phyloP scores from a whole-genome alignment of 2,329 filamentous ascomycete species.

The Parasarocladium wereldwijsianum region DNA sequence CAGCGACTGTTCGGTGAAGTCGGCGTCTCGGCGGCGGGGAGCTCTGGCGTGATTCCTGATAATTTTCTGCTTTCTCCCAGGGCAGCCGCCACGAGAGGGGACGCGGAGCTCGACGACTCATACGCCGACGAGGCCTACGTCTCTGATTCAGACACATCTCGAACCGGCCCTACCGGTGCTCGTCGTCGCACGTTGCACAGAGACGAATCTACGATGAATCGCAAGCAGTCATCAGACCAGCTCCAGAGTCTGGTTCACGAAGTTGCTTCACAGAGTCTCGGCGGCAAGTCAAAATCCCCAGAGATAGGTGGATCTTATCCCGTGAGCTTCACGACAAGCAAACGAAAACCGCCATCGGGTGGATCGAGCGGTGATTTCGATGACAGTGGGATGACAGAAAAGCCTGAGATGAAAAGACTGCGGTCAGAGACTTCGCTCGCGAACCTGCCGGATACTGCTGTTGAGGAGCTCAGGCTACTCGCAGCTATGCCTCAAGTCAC shows the following conservation, averaged over 20 bases:
- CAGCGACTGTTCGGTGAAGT: slow-evolving; percentile 39
- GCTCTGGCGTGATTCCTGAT: slow-evolving; percentile 33
- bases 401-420: slow-evolving; percentile 39
- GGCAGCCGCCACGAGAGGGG: slow-evolving; percentile 22
- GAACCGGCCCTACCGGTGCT: neutral
- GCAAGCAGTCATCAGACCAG: slow-evolving; percentile 30
- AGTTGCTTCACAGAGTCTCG: slow-evolving; percentile 41
- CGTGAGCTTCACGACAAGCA: slow-evolving; percentile 32
- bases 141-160: slow-evolving; percentile 21
- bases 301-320: slow-evolving; percentile 10
- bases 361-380: slow-evolving; percentile 36
- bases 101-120: slow-evolving; percentile 28
- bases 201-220: slow-evolving; percentile 22
- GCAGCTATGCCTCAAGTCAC: slow-evolving; percentile 33
- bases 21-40: slow-evolving; percentile 35
- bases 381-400: slow-evolving; percentile 21
- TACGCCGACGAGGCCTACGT: slow-evolving; percentile 27
- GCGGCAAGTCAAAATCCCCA: slow-evolving; percentile 24
- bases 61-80: slow-evolving; percentile 32
- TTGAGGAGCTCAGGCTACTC: slow-evolving; percentile 31
- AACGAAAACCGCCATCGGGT: slow-evolving; percentile 34
- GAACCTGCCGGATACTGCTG: slow-evolving; percentile 16
- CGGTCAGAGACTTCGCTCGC: slow-evolving; percentile 33
- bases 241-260: slow-evolving; percentile 36
- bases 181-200: slow-evolving; percentile 5